Conservation (phyloP, 257 asterid genomes). For the Cordia subcordata region DNA sequence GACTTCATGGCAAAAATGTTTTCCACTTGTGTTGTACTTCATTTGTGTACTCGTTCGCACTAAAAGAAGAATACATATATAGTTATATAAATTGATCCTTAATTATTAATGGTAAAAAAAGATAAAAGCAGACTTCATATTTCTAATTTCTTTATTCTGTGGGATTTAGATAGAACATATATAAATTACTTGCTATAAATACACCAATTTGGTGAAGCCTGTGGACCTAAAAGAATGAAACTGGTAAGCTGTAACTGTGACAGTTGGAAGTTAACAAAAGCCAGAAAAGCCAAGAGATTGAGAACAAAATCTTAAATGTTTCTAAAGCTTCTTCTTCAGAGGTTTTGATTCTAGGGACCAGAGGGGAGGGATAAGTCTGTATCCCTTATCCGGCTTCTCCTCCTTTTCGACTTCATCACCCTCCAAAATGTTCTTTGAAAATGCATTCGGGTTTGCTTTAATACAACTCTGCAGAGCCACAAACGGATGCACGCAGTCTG, state of each 20-base stretch:
- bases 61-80: too few relatives aligned
- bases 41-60: too few relatives aligned
- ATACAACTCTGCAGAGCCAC: constrained; percentile 88
- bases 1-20: too few relatives aligned
- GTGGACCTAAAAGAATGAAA: not conserved
- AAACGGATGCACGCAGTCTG: constrained; percentile 75
- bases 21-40: too few relatives aligned
- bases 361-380: constrained; percentile 54
- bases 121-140: too few relatives aligned
- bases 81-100: too few relatives aligned
- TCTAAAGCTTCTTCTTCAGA: constrained; percentile 25
- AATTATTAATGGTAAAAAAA: too few relatives aligned
- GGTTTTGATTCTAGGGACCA: constrained; percentile 57
- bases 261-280: not conserved
- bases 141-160: too few relatives aligned
- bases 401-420: constrained; percentile 41
- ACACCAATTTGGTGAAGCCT: not conserved
- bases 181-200: too few relatives aligned
- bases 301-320: constrained; percentile 1
- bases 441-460: constrained; percentile 73
- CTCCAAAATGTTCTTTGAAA: constrained; percentile 62
- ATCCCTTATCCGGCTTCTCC: constrained; percentile 28
- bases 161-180: too few relatives aligned
- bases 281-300: not conserved
- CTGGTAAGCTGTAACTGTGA: not conserved